Evolutionary conservation across 2,329 filamentous ascomycete species (phyloP), one percentile per base, ranked within the genome.

Genomic region (Nemania sp.): DNA sequence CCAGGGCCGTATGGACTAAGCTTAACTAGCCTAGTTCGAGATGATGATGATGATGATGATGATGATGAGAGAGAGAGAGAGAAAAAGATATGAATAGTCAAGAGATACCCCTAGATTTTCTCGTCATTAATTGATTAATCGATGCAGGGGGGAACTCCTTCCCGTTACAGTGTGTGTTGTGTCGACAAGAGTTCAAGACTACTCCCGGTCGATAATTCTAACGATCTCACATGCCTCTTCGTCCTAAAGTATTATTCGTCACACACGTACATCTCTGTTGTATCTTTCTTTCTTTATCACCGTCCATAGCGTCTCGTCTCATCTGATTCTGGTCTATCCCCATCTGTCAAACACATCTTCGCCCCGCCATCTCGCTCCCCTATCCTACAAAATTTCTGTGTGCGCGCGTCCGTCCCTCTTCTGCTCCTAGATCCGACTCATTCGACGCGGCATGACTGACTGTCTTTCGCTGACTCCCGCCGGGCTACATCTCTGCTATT

Each of bases 91-190:
- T 3, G 3, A 21, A 34, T 29, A 37, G 45, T 21, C 17, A n/a
- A 54, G 15, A 62, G 60, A 62, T 62, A 62, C 60, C 60, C 59
- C 2, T 53, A 59, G 47, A 54, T 43, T 59, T 48, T 32, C 3
- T 17, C 32, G 1, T 21, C 20, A 50, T 50, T 0, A 57, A 50
- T 32, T 12, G 13, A 37, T 17, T n/a, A n/a, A n/a, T 9, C 12
- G 18, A 13, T 9, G 18, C n/a, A n/a, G n/a, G n/a, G n/a, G n/a
- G n/a, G n/a, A 35, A 2, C 12, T 15, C 6, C 17, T 6, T 15
- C 37, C 13, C n/a, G 7, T 29, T 29, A 7, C 25, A 29, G 3
- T 7, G 25, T 29, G 7, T 29, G 7, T 29, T 29, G 25, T 4
- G 7, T 29, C 7, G 7, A 29, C 25, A 29, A 29, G 25, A 29